These are phyloP conservation scores for Dorcoceras hygrometricum DNA, from an alignment of 257 asterid species.

Conservation along the genomic window DNA sequence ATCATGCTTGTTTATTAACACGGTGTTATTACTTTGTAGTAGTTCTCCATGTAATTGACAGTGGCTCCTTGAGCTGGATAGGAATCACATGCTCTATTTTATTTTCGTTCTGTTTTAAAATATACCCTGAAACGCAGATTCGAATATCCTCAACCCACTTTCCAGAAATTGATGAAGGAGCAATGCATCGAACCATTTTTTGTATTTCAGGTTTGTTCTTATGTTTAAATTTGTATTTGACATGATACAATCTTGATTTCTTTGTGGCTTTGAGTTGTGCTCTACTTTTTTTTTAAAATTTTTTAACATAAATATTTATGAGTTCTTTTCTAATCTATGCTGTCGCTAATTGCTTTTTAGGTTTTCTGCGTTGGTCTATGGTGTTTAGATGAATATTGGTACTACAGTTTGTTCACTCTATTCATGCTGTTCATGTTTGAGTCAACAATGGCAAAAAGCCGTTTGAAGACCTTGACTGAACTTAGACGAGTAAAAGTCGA, in stretches of 20 bases:
- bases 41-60: slow-evolving; percentile 9
- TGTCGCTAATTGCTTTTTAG: slow-evolving; percentile 40
- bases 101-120: slow-evolving; percentile 28
- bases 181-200: slow-evolving; percentile 93
- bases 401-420: slow-evolving; percentile 89
- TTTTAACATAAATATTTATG: slow-evolving; percentile 1
- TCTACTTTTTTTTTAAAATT: slow-evolving; percentile 3
- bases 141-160: slow-evolving; percentile 98
- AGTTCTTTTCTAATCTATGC: slow-evolving; percentile 18
- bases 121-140: slow-evolving; percentile 51
- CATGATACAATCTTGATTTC: slow-evolving; percentile 2
- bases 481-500: slow-evolving; percentile 97
- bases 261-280: slow-evolving; percentile 6
- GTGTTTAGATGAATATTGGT: slow-evolving; percentile 98
- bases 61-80: slow-evolving; percentile 18
- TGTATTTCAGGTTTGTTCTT: slow-evolving; percentile 79
- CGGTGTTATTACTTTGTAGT: neutral
- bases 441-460: slow-evolving; percentile 99
- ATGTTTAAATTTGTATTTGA: slow-evolving; percentile 18
- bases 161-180: slow-evolving; percentile 92
- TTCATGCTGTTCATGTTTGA: slow-evolving; percentile 99
- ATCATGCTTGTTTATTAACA: neutral
- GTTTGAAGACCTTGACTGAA: slow-evolving; percentile 85
- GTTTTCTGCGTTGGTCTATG: slow-evolving; percentile 97
- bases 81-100: neutral